Percentiles rank a stretch among this genome's conserved stretches.
Conservation (phyloP, 768 basidiomycete genomes). For the Basidioascus undulatus region DNA sequence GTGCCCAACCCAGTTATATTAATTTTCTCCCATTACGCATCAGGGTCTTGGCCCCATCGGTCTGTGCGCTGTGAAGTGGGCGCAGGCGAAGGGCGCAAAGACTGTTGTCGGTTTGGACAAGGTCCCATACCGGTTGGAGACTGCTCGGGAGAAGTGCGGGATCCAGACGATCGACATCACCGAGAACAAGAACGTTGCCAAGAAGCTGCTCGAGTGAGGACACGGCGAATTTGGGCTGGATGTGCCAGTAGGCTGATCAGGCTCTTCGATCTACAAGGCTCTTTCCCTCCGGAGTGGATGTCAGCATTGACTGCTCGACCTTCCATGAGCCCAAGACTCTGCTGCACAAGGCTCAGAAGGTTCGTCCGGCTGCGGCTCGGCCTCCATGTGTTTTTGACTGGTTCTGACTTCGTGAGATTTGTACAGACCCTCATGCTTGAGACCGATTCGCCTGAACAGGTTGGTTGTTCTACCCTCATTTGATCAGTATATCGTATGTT, state of each 20-base stretch:
- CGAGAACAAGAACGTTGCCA: constrained; percentile 26
- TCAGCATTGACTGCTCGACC: too few species aligned
- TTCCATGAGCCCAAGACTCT: constrained; percentile 46
- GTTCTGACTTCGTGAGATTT: too few species aligned
- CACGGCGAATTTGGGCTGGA: too few species aligned
- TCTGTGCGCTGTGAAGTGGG: constrained; percentile 34
- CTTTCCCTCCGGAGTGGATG: too few species aligned
- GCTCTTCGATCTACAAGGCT: too few species aligned
- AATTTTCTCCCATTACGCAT: too few species aligned
- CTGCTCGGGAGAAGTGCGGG: constrained; percentile 23
- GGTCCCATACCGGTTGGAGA: constrained; percentile 28
- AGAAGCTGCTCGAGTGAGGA: constrained; percentile 30
- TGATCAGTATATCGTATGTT: too few species aligned
- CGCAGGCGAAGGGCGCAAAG: constrained; percentile 31
- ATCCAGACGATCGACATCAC: constrained; percentile 38
- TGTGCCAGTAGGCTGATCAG: too few species aligned
- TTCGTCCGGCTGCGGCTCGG: too few species aligned
- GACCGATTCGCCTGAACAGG: constrained; percentile 46
- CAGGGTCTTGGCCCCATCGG: constrained; percentile 42
- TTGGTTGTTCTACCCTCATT: too few species aligned
- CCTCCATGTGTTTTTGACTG: too few species aligned
- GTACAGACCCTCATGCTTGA: constrained; percentile 49
- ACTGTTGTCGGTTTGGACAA: constrained; percentile 40
- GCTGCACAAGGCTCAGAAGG: constrained; percentile 40
- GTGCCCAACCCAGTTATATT: too few species aligned